Evolutionary conservation across 176 grass and related monocot species (phyloP).

Genomic region (Chrysopogon serrulatus): DNA sequence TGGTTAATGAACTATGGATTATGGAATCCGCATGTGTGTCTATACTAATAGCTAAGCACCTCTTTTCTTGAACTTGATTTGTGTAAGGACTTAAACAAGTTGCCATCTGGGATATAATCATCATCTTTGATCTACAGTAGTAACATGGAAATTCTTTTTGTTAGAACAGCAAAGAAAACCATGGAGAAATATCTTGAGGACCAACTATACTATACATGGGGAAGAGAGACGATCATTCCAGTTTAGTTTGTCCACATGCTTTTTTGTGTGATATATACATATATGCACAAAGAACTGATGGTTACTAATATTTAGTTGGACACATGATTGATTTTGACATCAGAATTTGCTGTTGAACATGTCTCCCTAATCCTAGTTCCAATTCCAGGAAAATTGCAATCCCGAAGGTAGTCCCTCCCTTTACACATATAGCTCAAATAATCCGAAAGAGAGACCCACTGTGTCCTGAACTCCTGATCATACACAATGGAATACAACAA

Average conservation of each 20-base stretch:
- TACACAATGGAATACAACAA: background rate
- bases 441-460: background rate
- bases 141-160: background rate
- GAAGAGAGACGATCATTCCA: background rate
- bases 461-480: background rate
- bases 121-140: constrained; percentile 21
- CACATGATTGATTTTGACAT: constrained; percentile 24
- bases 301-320: constrained; percentile 18
- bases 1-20: background rate
- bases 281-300: background rate
- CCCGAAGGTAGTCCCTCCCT: background rate
- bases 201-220: background rate
- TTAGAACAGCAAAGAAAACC: background rate
- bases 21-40: background rate
- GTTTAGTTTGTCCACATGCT: background rate
- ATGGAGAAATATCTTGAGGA: background rate
- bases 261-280: background rate
- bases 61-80: constrained; percentile 25
- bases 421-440: background rate
- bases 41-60: constrained; percentile 1
- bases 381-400: background rate
- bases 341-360: background rate
- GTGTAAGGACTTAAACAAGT: constrained; percentile 27
- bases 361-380: background rate
- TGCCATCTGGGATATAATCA: background rate